Evolutionary conservation across 169 alveolate genomes (phyloP).

Genomic region (Plasmodium reichenowi): DNA sequence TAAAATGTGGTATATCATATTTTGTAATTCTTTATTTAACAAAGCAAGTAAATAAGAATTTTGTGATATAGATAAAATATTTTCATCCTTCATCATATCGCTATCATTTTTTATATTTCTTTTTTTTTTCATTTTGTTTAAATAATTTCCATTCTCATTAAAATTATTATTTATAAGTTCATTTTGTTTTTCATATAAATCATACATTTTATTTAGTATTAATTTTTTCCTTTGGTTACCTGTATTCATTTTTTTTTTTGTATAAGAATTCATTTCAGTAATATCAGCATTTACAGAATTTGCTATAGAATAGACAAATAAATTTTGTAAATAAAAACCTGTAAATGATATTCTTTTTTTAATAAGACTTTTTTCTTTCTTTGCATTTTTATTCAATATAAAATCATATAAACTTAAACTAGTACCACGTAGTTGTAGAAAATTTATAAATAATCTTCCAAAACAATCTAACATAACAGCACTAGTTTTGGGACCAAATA

Average conservation of each 20-base stretch:
- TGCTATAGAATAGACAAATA: conserved; percentile 77
- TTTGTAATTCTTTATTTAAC: conserved; percentile 17
- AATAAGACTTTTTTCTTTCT: conserved; percentile 86
- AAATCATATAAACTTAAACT: conserved; percentile 96
- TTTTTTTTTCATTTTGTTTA: not conserved
- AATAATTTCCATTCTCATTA: not conserved
- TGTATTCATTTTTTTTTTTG: conserved; percentile 3
- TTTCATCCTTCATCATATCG: not conserved
- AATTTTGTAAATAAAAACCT: conserved; percentile 82
- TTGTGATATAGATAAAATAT: not conserved
- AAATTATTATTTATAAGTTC: not conserved
- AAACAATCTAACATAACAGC: conserved; percentile 94
- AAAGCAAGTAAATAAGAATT: conserved; percentile 2
- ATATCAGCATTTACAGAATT: conserved; percentile 31
- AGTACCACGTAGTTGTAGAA: conserved; percentile 94
- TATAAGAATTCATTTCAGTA: conserved; percentile 6
- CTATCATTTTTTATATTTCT: not conserved
- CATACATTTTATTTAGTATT: conserved; percentile 5
- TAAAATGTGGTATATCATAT: not conserved
- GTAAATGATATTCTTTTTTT: conserved; percentile 81
- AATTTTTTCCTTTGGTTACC: not conserved
- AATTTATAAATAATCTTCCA: conserved; percentile 93
- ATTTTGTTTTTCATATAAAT: not conserved
- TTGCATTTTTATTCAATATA: conserved; percentile 89
- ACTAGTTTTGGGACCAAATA: conserved; percentile 94